Conservation (phyloP, 805 yeast species). For the Suhomyces pyralidae region DNA sequence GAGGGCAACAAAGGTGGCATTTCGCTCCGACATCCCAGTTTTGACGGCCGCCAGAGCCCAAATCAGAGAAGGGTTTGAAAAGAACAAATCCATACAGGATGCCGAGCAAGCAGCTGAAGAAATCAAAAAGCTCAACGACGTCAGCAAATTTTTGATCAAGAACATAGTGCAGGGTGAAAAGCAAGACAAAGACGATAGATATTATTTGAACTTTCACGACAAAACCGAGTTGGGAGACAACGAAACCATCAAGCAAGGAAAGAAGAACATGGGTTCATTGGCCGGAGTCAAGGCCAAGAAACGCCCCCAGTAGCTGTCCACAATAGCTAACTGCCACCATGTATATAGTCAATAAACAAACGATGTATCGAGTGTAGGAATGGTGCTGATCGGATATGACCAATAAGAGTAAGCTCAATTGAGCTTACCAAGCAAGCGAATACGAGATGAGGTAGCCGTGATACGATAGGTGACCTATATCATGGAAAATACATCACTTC, state of each 20-base stretch:
- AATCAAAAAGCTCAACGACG: constrained; percentile 57
- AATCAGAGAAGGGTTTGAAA: constrained; percentile 53
- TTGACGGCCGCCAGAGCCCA: constrained; percentile 58
- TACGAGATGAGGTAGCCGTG: too few relatives aligned
- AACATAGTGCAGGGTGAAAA: constrained; percentile 86
- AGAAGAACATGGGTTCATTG: constrained; percentile 43
- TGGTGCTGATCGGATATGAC: background rate
- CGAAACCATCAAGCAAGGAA: constrained; percentile 61
- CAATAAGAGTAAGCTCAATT: background rate
- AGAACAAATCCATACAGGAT: constrained; percentile 19
- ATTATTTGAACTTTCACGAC: constrained; percentile 66
- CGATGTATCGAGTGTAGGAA: background rate
- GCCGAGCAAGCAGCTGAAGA: constrained; percentile 34
- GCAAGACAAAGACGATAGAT: constrained; percentile 44
- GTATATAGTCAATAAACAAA: constrained; percentile 1
- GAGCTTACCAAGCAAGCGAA: background rate
- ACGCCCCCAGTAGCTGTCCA: constrained; percentile 8
- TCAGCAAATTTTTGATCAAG: constrained; percentile 62
- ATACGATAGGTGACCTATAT: too few relatives aligned
- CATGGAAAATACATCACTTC: too few relatives aligned
- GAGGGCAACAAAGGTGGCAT: constrained; percentile 63
- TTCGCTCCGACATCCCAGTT: constrained; percentile 47
- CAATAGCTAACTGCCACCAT: background rate
- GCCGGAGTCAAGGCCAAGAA: constrained; percentile 51
- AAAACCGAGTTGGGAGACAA: constrained; percentile 91